A percentile compares a stretch with the other conserved stretches of the same genome.
Conservation (phyloP, 2,329 filamentous ascomycete genomes). For the Drechslerella dactyloides region DNA sequence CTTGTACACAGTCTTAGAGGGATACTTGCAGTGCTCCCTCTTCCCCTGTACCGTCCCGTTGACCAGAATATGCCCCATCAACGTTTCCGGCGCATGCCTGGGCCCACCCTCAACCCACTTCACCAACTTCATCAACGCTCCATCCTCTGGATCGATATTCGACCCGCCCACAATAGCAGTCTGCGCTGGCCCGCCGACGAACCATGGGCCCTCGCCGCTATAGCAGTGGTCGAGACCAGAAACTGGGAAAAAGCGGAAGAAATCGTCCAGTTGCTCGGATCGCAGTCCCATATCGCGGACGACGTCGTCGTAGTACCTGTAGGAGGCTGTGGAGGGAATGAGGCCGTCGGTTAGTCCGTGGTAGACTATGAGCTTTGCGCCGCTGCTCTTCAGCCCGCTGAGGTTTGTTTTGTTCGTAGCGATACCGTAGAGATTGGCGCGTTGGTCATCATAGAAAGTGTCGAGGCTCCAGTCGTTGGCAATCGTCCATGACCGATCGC, state of each 20-base stretch:
- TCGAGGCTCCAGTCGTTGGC: conserved; percentile 58
- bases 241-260: conserved; percentile 57
- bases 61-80: conserved; percentile 52
- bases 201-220: conserved; percentile 54
- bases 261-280: conserved; percentile 53
- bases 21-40: conserved; percentile 36
- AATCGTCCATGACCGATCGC: conserved; percentile 58
- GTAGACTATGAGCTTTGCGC: conserved; percentile 62
- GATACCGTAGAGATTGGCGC: conserved; percentile 57
- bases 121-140: conserved; percentile 61
- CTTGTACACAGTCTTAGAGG: conserved; percentile 36
- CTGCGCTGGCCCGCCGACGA: conserved; percentile 36
- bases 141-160: conserved; percentile 21
- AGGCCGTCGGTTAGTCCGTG: conserved; percentile 57
- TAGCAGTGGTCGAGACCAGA: conserved; percentile 58
- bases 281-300: conserved; percentile 27
- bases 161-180: conserved; percentile 15
- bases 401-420: conserved; percentile 60
- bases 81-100: conserved; percentile 55
- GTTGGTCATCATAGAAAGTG: conserved; percentile 56
- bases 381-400: conserved; percentile 58
- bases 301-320: conserved; percentile 29
- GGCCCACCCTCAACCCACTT: conserved; percentile 63
- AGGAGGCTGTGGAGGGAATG: conserved; percentile 25
- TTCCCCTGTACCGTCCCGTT: conserved; percentile 15